phyloP scores from a whole-genome alignment of 345 rosid genomes.

The Hypericum androsaemum region DNA sequence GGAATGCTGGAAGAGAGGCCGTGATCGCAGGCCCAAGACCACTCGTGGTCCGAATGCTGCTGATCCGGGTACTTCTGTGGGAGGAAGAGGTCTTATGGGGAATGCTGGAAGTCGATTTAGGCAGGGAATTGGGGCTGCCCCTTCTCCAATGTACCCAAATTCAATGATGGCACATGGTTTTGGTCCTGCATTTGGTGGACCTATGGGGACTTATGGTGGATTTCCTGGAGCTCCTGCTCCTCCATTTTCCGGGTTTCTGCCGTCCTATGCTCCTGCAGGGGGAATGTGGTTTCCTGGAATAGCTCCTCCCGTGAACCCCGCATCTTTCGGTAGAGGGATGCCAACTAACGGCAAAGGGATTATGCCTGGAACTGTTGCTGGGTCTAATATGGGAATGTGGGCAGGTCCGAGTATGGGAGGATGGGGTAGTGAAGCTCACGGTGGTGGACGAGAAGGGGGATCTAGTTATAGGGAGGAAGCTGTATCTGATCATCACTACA shows the following conservation, averaged over 20 bases:
- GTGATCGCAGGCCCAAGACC: slow-evolving; percentile 39
- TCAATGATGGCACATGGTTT: slow-evolving; percentile 78
- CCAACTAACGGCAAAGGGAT: slow-evolving; percentile 68
- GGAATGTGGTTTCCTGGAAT: slow-evolving; percentile 70
- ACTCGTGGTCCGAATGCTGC: slow-evolving; percentile 20
- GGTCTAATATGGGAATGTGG: slow-evolving; percentile 75
- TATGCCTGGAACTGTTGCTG: slow-evolving; percentile 63
- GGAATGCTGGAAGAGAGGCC: slow-evolving; percentile 30
- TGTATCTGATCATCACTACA: slow-evolving; percentile 59
- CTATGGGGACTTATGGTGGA: slow-evolving; percentile 48
- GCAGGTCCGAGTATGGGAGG: slow-evolving; percentile 60
- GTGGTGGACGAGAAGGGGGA: slow-evolving; percentile 61
- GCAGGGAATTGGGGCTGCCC: slow-evolving; percentile 49
- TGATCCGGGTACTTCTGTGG: background rate
- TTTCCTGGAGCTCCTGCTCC: slow-evolving; percentile 59
- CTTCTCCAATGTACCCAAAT: slow-evolving; percentile 61
- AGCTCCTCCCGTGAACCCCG: slow-evolving; percentile 79
- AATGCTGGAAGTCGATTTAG: slow-evolving; percentile 65
- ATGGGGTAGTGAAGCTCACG: no score
- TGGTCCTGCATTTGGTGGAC: slow-evolving; percentile 74
- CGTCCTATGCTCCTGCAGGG: slow-evolving; percentile 57
- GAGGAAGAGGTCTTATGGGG: no score
- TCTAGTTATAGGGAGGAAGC: slow-evolving; percentile 81
- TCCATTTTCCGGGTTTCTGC: slow-evolving; percentile 51
- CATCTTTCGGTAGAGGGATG: slow-evolving; percentile 67